Evolutionary conservation across 257 asterid genomes (phyloP).

Genomic region (Datura wrightii): DNA sequence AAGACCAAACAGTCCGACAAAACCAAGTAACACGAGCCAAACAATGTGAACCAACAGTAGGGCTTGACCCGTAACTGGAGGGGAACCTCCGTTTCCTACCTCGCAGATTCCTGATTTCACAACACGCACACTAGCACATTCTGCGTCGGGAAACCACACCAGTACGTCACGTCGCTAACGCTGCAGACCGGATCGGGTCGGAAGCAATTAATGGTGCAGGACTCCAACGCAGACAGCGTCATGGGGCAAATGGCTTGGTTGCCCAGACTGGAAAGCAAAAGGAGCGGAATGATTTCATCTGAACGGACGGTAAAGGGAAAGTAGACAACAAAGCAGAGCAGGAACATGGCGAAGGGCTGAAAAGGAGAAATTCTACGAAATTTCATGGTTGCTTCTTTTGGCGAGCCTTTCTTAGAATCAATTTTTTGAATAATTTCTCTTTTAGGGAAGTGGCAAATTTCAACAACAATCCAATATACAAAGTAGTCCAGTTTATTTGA

Average conservation of each 20-base stretch:
- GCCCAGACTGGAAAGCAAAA: constrained; percentile 54
- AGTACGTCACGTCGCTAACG: constrained; percentile 78
- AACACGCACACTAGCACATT: constrained; percentile 80
- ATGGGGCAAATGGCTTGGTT: constrained; percentile 52
- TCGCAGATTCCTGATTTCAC: constrained; percentile 75
- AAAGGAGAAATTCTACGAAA: not conserved
- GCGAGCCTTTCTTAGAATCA: constrained; percentile 17
- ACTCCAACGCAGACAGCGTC: constrained; percentile 35
- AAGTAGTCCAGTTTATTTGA: constrained; percentile 10
- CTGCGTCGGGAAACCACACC: constrained; percentile 99
- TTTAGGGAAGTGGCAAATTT: not conserved
- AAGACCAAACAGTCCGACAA: constrained; percentile 78
- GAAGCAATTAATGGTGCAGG: constrained; percentile 62
- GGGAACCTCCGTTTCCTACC: constrained; percentile 86
- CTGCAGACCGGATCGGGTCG: constrained; percentile 67
- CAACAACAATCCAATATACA: not conserved
- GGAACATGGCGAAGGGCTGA: not conserved
- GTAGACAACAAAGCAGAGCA: constrained; percentile 40
- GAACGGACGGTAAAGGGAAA: constrained; percentile 61
- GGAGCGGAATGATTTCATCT: constrained; percentile 32
- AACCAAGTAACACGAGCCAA: constrained; percentile 86
- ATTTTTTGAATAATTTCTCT: not conserved
- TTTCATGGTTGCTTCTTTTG: constrained; percentile 21
- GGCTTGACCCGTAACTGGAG: constrained; percentile 82
- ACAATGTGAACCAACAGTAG: constrained; percentile 86